These are phyloP conservation scores for Blastocladiella emersonii DNA, from an alignment of 371 early-diverging fungal species.

Conservation along the genomic window DNA sequence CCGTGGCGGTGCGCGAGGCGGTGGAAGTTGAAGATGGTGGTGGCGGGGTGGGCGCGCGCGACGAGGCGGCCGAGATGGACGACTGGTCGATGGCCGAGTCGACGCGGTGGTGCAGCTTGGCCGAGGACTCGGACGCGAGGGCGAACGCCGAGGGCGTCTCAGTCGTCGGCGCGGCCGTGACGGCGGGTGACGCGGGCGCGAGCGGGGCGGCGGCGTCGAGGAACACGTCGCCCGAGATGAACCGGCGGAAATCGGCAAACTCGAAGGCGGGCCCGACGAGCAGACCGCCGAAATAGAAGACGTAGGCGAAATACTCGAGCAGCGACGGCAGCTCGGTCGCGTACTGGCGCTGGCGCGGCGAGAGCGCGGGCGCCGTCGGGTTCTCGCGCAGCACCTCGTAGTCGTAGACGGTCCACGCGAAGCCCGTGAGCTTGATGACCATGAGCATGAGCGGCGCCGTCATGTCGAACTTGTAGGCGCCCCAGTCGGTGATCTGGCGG, in stretches of 20 bases:
- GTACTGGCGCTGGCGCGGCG: constrained; percentile 41
- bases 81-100: not conserved
- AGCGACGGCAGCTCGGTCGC: constrained; percentile 47
- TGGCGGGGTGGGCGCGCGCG: not conserved
- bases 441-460: constrained; percentile 84
- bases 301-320: constrained; percentile 70
- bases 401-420: constrained; percentile 72
- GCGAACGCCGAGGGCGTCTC: no score
- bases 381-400: constrained; percentile 9
- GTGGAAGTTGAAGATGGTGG: no score
- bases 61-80: not conserved
- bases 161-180: no score
- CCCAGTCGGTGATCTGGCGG: constrained; percentile 32
- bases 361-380: constrained; percentile 10
- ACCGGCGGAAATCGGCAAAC: constrained; percentile 50
- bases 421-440: constrained; percentile 72
- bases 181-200: no score
- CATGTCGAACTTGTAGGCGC: constrained; percentile 51
- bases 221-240: constrained; percentile 30
- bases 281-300: constrained; percentile 75
- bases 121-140: no score
- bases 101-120: no score
- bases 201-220: no score
- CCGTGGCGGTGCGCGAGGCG: no score
- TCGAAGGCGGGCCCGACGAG: constrained; percentile 78